Conservation (phyloP, 148 eudicot genomes). For the Cornus suecica region DNA sequence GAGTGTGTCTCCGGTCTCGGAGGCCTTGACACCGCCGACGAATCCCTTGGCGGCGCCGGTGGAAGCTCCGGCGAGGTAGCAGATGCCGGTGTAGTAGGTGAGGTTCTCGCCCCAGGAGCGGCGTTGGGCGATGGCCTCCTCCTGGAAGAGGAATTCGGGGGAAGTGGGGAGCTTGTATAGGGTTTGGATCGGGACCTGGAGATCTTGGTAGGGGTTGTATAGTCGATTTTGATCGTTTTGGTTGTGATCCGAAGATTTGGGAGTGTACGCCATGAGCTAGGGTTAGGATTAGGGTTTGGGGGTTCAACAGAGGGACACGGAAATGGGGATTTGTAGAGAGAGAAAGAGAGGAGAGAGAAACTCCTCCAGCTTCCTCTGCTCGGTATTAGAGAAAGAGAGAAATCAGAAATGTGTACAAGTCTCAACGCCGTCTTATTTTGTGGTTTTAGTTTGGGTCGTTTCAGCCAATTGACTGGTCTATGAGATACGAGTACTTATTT, state of each 20-base stretch:
- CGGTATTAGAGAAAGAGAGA: not conserved
- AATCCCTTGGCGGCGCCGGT: constrained; percentile 64
- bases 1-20: constrained; percentile 55
- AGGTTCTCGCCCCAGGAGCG: constrained; percentile 88
- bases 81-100: constrained; percentile 83
- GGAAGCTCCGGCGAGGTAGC: constrained; percentile 58
- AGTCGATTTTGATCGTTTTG: constrained; percentile 30
- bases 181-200: constrained; percentile 52
- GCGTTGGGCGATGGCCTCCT: constrained; percentile 68
- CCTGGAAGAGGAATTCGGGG: constrained; percentile 80
- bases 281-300: constrained; percentile 4
- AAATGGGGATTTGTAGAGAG: not conserved
- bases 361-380: no score
- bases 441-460: no score
- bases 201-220: constrained; percentile 78
- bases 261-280: constrained; percentile 7
- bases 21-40: constrained; percentile 42
- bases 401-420: not conserved
- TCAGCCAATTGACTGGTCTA: no score
- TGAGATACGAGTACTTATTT: no score
- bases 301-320: no score
- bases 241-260: not conserved
- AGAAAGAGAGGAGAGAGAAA: not conserved
- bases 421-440: no score
- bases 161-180: constrained; percentile 77